Conservation (phyloP, 371 early-diverging fungal species). For the Circinella umbellata region DNA sequence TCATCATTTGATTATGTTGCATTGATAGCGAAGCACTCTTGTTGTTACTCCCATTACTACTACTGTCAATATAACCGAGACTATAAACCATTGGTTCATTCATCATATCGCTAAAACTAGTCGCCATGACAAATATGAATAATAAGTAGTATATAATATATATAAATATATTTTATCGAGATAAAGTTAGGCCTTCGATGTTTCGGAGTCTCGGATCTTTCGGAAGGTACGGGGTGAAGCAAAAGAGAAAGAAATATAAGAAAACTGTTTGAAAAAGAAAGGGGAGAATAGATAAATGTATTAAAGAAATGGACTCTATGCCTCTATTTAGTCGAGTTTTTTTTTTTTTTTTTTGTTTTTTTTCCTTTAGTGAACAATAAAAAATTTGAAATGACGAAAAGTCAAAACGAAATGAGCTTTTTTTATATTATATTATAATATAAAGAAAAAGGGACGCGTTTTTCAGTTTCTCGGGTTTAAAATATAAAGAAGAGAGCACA, state of each 20-base stretch:
- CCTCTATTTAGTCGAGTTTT: too few species aligned
- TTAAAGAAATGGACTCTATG: too few species aligned
- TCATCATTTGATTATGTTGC: slow-evolving; percentile 19
- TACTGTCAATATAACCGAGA: not conserved
- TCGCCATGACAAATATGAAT: not conserved
- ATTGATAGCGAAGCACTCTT: slow-evolving; percentile 12
- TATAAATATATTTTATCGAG: not conserved
- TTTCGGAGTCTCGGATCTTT: slow-evolving; percentile 19
- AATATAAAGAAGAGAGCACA: not conserved
- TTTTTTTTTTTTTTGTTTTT: too few species aligned
- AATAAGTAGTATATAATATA: not conserved
- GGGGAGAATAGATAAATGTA: not conserved
- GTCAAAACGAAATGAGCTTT: not conserved
- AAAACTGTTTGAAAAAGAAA: not conserved
- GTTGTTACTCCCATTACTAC: slow-evolving; percentile 8
- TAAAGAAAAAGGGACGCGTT: not conserved
- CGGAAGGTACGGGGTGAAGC: slow-evolving; percentile 5
- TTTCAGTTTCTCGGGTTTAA: too few species aligned
- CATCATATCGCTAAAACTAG: slow-evolving; percentile 25
- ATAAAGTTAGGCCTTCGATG: not conserved
- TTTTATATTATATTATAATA: too few species aligned
- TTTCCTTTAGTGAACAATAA: not conserved
- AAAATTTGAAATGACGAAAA: not conserved
- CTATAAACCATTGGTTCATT: slow-evolving; percentile 10
- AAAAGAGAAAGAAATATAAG: not conserved